Evolutionary conservation across 345 rosid genomes (phyloP).

Genomic region (Citrus sinensis): DVS_A1.0 CM039167.1:801001-801500

Average conservation of each 20-base stretch:
- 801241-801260: conserved; percentile 36
- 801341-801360: conserved; percentile 46
- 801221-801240: conserved; percentile 30
- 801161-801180: conserved; percentile 29
- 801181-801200: conserved; percentile 31
- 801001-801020: background rate
- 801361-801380: conserved; percentile 51
- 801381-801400: conserved; percentile 64
- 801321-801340: conserved; percentile 54
- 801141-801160: conserved; percentile 36
- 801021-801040: background rate
- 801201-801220: conserved; percentile 38
- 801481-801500: conserved; percentile 57
- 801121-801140: conserved; percentile 22
- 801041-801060: background rate
- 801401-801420: conserved; percentile 50
- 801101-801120: conserved; percentile 26
- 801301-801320: conserved; percentile 41
- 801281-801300: conserved; percentile 29
- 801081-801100: background rate
- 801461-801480: conserved; percentile 75
- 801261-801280: conserved; percentile 42
- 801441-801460: conserved; percentile 68
- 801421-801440: conserved; percentile 56
- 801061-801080: background rate